Base-by-base conservation (phyloP, 345 rosid species). In the Eucalyptus coolabah region DNA sequence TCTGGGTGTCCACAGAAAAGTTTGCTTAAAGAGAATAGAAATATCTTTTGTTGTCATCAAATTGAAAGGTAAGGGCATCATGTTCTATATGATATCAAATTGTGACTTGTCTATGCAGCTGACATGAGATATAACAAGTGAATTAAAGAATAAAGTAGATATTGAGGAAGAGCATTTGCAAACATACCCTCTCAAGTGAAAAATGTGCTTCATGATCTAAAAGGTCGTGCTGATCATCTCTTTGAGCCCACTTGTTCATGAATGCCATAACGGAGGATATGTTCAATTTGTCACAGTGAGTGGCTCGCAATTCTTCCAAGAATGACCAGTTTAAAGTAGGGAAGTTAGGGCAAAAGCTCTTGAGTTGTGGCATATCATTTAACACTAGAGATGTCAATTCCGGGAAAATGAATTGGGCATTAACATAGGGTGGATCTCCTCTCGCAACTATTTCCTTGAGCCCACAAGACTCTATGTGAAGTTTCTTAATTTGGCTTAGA, bases 51-150 rank as follows among this genome's bases (percentile, higher is more conserved):
- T 63, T 30, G 34, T 63, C 69, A 0, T 30, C 17, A 14, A 63
- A 63, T 0, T 30, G 18, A 63, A 0, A 30, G 3, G 34, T 0
- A 63, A 63, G 34, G 19, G 34, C 0, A 0, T 30, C 9, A 14
- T 63, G 72, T 6, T 63, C 0, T 14, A 6, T 30, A 30, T 6
- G 17, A 14, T 30, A 63, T 63, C 34, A 63, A 3, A 13, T 1
- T 63, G 5, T 7, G 34, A 2, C 72, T 14, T 7, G 72, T 3
- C 4, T 14, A 63, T 30, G 3, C 9, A 63, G 0, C 34, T 30
- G 18, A 63, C 18, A 30, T 63, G 1, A 30, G 9, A 63, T 30
- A 30, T 63, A 6, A 2, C 0, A 14, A 0, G 72, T 63, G 72
- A 63, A 65, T 65, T 4, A 30, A 65, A 65, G 34, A 24, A 59